phyloP scores from a whole-genome alignment of 2,329 filamentous ascomycete genomes.

The Laburnicola sp. region DNA sequence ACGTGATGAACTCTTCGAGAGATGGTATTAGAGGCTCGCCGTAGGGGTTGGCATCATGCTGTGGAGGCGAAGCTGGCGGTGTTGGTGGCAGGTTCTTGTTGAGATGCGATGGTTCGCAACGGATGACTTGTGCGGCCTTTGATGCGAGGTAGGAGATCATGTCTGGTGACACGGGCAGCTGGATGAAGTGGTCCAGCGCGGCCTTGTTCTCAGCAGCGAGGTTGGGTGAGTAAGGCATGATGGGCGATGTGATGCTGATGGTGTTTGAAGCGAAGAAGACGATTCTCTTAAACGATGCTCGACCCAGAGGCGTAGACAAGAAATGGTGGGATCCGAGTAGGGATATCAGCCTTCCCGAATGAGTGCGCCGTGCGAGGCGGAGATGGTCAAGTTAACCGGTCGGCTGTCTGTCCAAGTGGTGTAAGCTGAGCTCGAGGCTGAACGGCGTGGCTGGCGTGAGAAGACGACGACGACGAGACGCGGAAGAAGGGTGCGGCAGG shows the following conservation, averaged over 20 bases:
- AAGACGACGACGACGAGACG: slow-evolving; percentile 32
- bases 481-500: slow-evolving; percentile 15
- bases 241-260: slow-evolving; percentile 19
- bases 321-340: slow-evolving; percentile 16
- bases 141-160: slow-evolving; percentile 79
- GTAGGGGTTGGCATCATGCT: slow-evolving; percentile 53
- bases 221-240: slow-evolving; percentile 52
- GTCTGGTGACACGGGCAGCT: slow-evolving; percentile 70
- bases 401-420: slow-evolving; percentile 30
- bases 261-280: slow-evolving; percentile 16
- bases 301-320: slow-evolving; percentile 14
- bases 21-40: slow-evolving; percentile 66
- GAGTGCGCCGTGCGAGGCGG: slow-evolving; percentile 39
- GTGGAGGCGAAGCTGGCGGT: slow-evolving; percentile 62
- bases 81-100: slow-evolving; percentile 59
- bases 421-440: slow-evolving; percentile 43
- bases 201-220: slow-evolving; percentile 63
- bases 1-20: slow-evolving; percentile 87
- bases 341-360: slow-evolving; percentile 21
- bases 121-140: slow-evolving; percentile 76
- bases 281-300: slow-evolving; percentile 23
- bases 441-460: slow-evolving; percentile 33
- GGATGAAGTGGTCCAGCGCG: slow-evolving; percentile 80
- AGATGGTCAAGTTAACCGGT: slow-evolving; percentile 23
- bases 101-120: slow-evolving; percentile 64